Evolutionary conservation across 495 filamentous ascomycete genomes (phyloP), one percentile per base, ranked within the genome.

Genomic region (Parmelia sp.): DNA sequence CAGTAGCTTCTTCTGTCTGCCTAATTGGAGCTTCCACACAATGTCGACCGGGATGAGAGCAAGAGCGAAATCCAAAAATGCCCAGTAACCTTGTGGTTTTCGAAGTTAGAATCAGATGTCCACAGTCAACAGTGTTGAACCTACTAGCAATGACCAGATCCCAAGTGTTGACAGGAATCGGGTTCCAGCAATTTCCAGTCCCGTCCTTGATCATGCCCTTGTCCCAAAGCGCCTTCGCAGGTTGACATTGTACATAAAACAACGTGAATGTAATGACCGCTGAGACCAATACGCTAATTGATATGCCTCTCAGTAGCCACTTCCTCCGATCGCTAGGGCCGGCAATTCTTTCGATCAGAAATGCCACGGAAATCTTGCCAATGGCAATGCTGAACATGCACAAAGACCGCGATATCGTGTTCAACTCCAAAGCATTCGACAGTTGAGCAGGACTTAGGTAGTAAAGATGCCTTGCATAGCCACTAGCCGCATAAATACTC

Each of bases 11-110:
- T 81, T 81, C 68, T 72, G 74, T 11, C 68, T 33, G 17, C 72
- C 67, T 66, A 84, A 72, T 44, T 82, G 75, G 9, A 84, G 67
- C 17, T 69, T 70, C 62, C 69, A 76, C 10, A 84, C 71, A 7
- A 81, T 75, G 7, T 76, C 57, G 10, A 70, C 67, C 0, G 82
- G 81, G 45, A 82, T 81, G 0, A 79, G 64, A 27, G 81, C 79
- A 23, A 84, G 75, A 36, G 78, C 80, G 9, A 83, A 65, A 65
- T 84, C 82, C 40, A 75, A 60, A 27, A 78, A 72, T 0, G 74
- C 77, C 27, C 76, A 79, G 62, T 75, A 77, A 33, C 68, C 75
- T 77, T 23, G 25, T 4, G 25, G 27, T 5, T 21, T 40, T 2
- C 66, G 8, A n/a, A 60, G 66, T 75, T 42, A 60, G 14, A 15